Evolutionary conservation across 352 stramenopile species (phyloP), one percentile per base, ranked within the genome.

Genomic region (Globisporangium iwayamae): DNA sequence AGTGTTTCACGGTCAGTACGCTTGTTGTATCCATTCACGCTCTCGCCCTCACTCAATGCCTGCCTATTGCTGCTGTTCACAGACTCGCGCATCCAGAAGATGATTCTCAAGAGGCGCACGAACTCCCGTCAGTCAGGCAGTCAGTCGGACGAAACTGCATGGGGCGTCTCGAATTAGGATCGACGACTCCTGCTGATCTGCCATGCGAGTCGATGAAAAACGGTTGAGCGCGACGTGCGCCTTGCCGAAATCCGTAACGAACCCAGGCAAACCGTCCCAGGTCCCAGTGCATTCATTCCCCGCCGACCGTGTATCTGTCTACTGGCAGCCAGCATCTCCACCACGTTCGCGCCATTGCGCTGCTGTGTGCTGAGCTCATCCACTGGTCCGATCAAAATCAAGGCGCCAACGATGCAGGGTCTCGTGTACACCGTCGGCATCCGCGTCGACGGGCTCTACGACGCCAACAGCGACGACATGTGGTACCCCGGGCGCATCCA

Each of bases 381-480:
- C 36, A 20, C 18, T 53, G 9, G 22, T 36, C 25, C 20, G 5
- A 9, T 36, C 7, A 16, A 16, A 22, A 30, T 13, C 25, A 56
- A 16, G 7, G 30, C 2, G 47, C 8, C 8, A 54, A 22, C 22
- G 28, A 75, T 72, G 65, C 32, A 47, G 60, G 16, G 7, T 18
- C 54, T 53, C 11, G 54, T 45, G 43, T 81, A 68, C 55, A 51
- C 63, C 28, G 76, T 89, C 34, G 82, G 76, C 32, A 72, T 76
- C 45, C 84, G 86, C 32, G 83, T 94, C 16, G 86, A 94, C 61
- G 84, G 81, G 1, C 75, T 94, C 45, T 94, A 94, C 51, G 86
- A 90, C 70, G 80, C 79, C 67, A 93, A 93, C 66, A 72, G 64
- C 9, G 82, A 90, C 66, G 82, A 90, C 48, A 81, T 91, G 66